Evolutionary conservation across 2,329 filamentous ascomycete genomes (phyloP).

Genomic region (Colletotrichum liriopes): DNA sequence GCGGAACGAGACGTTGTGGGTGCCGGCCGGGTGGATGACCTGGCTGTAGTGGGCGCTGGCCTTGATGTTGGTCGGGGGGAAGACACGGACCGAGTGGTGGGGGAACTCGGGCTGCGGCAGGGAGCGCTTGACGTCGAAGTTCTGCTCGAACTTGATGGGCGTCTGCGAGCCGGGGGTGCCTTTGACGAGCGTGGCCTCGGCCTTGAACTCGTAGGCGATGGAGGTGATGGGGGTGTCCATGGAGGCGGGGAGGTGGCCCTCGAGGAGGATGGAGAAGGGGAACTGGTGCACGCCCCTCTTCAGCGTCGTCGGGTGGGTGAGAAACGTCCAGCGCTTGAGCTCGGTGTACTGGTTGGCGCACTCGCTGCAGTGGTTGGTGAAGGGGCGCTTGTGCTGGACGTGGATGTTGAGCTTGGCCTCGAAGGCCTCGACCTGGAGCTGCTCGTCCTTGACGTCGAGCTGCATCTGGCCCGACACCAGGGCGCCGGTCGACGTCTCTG

Average conservation of each 20-base stretch:
- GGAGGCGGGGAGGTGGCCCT: constrained; percentile 87
- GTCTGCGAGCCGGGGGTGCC: constrained; percentile 45
- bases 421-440: constrained; percentile 72
- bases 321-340: constrained; percentile 84
- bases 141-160: constrained; percentile 74
- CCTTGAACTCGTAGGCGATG: constrained; percentile 85
- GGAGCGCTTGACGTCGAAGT: constrained; percentile 83
- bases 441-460: constrained; percentile 78
- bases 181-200: constrained; percentile 73
- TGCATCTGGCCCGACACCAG: constrained; percentile 88
- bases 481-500: constrained; percentile 84
- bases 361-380: constrained; percentile 82
- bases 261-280: constrained; percentile 90
- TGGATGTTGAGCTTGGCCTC: constrained; percentile 80
- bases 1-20: constrained; percentile 83
- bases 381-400: constrained; percentile 85
- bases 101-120: constrained; percentile 82
- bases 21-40: constrained; percentile 88
- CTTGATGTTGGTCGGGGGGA: constrained; percentile 95
- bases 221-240: constrained; percentile 81
- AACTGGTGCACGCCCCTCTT: constrained; percentile 78
- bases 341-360: constrained; percentile 82
- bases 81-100: constrained; percentile 92
- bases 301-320: constrained; percentile 70
- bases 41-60: constrained; percentile 86